Base-by-base conservation (phyloP, 441 rosid species). In the Cnidoscolus chayamansa region DNA sequence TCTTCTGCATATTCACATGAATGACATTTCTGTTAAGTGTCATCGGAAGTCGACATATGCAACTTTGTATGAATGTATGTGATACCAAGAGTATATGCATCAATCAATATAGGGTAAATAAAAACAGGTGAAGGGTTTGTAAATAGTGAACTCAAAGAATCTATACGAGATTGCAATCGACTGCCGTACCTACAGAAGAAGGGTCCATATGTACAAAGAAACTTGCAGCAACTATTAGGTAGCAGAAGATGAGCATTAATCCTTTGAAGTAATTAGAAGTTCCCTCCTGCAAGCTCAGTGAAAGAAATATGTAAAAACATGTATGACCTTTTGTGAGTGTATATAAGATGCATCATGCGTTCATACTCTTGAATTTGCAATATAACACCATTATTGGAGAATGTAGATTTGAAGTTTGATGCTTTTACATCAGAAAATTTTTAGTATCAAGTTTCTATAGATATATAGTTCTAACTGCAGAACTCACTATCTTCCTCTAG, bases 221-320 rank as follows among this genome's bases (percentile, higher is more conserved):
- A 86, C 96, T 90, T 30, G 98, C 99, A 15, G 94, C 93, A 0
- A 94, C 96, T 35, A 94, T 90, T 76, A 90, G 76, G 80, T 92
- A 89, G 83, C 98, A 94, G 78, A 92, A 91, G 73, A 92, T 87
- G 67, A 92, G 91, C 98, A 94, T 92, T 60, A 94, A 76, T 48
- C 98, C 97, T 82, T 90, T 94, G 53, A 94, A 90, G 84, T 92
- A 90, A 81, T 92, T 94, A 15, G 99, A 92, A 51, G 97, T 88
- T 73, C 97, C 97, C 68, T 94, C 97, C 97, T 94, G 93, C 77
- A 82, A 37, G 20, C 67, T 48, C 48, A 67, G 51, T 45, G 70
- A 56, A 65, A n/a, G 47, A 30, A 50, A 68, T 5, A 56, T 32
- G 70, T 62, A 25, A 51, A 37, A 32, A 25, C 25, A 25, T 25